Evolutionary conservation across 2,329 filamentous ascomycete species (phyloP).

Genomic region (Penicillium brevicompactum): DNA sequence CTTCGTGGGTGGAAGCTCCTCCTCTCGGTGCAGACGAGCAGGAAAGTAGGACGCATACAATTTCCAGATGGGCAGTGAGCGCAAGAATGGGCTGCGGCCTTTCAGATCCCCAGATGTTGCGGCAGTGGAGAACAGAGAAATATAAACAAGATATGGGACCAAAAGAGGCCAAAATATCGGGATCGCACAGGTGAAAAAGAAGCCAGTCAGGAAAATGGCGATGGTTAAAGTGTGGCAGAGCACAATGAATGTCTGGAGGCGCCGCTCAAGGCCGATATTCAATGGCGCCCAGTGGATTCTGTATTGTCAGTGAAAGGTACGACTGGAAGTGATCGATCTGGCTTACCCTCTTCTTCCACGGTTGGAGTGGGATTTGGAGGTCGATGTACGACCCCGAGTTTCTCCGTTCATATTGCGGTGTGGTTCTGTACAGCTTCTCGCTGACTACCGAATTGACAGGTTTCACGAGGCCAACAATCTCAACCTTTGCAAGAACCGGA

Average conservation of each 20-base stretch:
- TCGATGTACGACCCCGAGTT: not conserved
- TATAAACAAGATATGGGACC: conserved; percentile 78
- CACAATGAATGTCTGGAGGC: conserved; percentile 77
- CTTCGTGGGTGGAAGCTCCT: conserved; percentile 73
- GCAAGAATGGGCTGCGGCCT: conserved; percentile 73
- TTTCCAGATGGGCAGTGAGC: conserved; percentile 76
- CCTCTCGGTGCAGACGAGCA: conserved; percentile 80
- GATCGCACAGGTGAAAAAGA: conserved; percentile 89
- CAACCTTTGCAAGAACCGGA: too few relatives aligned
- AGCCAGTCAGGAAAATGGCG: conserved; percentile 70
- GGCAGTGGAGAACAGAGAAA: conserved; percentile 73
- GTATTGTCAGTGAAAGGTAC: not conserved
- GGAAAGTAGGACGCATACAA: conserved; percentile 94
- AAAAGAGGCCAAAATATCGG: conserved; percentile 86
- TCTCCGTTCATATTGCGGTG: conserved; percentile 5
- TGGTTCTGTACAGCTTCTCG: not conserved
- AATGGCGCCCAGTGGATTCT: conserved; percentile 84
- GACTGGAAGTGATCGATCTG: not conserved
- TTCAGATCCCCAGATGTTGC: conserved; percentile 73
- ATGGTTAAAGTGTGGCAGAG: conserved; percentile 73
- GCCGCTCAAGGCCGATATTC: conserved; percentile 69
- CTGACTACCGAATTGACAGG: too few relatives aligned
- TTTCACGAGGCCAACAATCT: too few relatives aligned
- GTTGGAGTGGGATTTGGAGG: conserved; percentile 1
- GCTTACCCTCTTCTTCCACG: conserved; percentile 4